phyloP scores from a whole-genome alignment of 164 flowering plant genomes.

The Stephania cephalantha region DNA sequence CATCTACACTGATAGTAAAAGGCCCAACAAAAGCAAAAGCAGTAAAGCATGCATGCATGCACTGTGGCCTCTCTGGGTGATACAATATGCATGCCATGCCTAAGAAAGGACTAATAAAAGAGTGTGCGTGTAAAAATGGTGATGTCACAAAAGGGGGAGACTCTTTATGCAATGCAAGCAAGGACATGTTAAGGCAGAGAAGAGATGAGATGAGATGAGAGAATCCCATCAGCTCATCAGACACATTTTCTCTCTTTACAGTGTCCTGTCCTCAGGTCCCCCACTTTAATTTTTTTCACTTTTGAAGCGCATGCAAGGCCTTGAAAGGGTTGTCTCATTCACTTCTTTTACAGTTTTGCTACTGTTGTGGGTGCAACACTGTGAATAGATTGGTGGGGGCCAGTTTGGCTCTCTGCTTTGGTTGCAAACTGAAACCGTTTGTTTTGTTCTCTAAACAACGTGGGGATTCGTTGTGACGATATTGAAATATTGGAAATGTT shows the following conservation, averaged over 20 bases:
- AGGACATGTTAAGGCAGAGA: neutral
- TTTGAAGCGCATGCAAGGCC: conserved; percentile 11
- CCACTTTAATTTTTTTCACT: neutral
- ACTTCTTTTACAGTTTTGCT: conserved; percentile 5
- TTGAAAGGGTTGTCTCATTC: neutral
- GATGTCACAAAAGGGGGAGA: conserved; percentile 6
- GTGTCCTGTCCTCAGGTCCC: neutral
- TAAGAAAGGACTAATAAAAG: neutral
- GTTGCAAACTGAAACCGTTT: neutral
- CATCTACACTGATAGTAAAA: conserved; percentile 1
- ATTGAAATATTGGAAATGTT: too few species aligned
- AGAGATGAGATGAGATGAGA: neutral
- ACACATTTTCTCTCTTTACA: neutral
- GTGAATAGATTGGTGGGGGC: neutral
- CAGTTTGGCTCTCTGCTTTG: neutral
- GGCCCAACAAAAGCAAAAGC: conserved; percentile 2
- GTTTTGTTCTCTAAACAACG: neutral
- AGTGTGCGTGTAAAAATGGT: neutral
- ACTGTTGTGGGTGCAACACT: neutral
- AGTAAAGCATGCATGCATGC: neutral
- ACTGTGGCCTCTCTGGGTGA: neutral
- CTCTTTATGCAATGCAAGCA: neutral
- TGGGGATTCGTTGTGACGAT: neutral
- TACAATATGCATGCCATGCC: neutral
- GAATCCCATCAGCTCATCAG: conserved; percentile 1